Evolutionary conservation across 2,329 filamentous ascomycete species (phyloP).

Genomic region (Chaetomium strumarium): DNA sequence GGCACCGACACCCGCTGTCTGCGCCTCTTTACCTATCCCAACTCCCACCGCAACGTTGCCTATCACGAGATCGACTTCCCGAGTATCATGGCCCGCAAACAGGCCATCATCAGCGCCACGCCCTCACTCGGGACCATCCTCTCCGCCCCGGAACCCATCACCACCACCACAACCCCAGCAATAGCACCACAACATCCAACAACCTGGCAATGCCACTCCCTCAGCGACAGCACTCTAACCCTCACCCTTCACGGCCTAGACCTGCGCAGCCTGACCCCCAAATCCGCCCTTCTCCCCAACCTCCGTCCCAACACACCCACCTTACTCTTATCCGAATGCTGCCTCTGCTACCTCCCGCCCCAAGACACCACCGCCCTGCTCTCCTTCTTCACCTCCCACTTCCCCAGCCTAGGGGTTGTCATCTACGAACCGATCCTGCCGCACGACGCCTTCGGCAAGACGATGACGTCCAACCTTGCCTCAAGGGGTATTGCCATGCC

Average conservation of each 20-base stretch:
- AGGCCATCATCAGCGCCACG: conserved; percentile 40
- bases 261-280: conserved; percentile 52
- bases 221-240: conserved; percentile 16
- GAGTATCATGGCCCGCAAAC: conserved; percentile 63
- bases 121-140: conserved; percentile 31
- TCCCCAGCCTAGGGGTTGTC: conserved; percentile 51
- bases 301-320: conserved; percentile 62
- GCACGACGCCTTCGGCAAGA: conserved; percentile 77
- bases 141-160: conserved; percentile 1
- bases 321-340: conserved; percentile 88
- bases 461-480: conserved; percentile 87
- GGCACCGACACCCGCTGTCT: conserved; percentile 90
- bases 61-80: conserved; percentile 96
- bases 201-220: conserved; percentile 7
- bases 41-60: conserved; percentile 41
- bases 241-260: conserved; percentile 58
- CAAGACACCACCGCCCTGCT: conserved; percentile 59
- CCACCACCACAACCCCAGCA: neutral
- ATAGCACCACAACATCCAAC: neutral
- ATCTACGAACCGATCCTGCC: conserved; percentile 88
- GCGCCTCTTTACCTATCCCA: conserved; percentile 56
- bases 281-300: conserved; percentile 32
- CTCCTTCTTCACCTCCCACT: conserved; percentile 53
- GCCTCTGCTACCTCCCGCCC: conserved; percentile 77
- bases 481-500: conserved; percentile 77